A percentile compares a stretch with the other conserved stretches of the same genome.
These are phyloP conservation scores for Tolypocladium album DNA, from an alignment of 2,329 filamentous ascomycete genomes.

Conservation along the genomic window DNA sequence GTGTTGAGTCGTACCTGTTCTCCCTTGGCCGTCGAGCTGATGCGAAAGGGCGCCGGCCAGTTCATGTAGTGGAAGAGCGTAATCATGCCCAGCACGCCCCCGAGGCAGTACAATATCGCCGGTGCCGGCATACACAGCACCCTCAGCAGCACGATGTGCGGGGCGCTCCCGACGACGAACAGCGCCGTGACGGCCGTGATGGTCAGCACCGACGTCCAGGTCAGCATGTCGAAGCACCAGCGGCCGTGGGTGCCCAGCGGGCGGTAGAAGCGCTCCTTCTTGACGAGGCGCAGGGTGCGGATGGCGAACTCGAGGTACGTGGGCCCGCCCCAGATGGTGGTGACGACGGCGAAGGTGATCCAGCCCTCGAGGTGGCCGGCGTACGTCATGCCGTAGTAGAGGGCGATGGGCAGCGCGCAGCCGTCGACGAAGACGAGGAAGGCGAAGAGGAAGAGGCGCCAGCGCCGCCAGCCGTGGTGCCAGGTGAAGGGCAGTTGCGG, in stretches of 20 bases:
- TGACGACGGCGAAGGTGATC: constrained; percentile 41
- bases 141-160: constrained; percentile 36
- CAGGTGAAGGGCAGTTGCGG: constrained; percentile 29
- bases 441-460: constrained; percentile 34
- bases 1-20: constrained; percentile 16
- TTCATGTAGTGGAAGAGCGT: constrained; percentile 23
- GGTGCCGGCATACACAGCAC: constrained; percentile 41
- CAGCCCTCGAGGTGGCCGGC: constrained; percentile 25
- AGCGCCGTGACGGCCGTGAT: constrained; percentile 39
- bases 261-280: constrained; percentile 36
- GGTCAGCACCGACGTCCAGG: constrained; percentile 32
- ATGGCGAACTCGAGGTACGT: constrained; percentile 42
- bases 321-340: constrained; percentile 43
- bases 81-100: constrained; percentile 28
- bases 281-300: constrained; percentile 35
- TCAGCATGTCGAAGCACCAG: constrained; percentile 40
- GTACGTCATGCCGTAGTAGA: constrained; percentile 40
- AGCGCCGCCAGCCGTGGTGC: constrained; percentile 27
- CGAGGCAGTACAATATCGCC: constrained; percentile 37
- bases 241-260: constrained; percentile 33
- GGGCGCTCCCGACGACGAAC: constrained; percentile 39
- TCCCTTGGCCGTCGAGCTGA: constrained; percentile 53
- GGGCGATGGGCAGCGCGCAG: constrained; percentile 33
- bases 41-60: constrained; percentile 44
- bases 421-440: constrained; percentile 36